phyloP scores from a whole-genome alignment of 495 filamentous ascomycete species.

The Rusavskia elegans region DNA sequence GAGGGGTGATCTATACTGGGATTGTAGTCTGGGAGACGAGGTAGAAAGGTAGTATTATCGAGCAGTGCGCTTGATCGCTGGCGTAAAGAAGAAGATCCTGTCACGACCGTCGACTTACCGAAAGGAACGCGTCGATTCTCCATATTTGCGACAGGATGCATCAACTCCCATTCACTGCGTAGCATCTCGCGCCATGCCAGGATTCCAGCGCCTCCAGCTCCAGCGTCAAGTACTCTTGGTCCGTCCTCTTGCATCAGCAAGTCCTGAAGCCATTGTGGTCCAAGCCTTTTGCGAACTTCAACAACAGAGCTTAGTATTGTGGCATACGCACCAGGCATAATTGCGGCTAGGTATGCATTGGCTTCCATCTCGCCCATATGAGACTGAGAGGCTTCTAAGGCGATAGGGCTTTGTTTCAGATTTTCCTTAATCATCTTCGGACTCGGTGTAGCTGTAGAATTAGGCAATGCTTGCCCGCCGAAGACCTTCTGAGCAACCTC shows the following conservation, averaged over 20 bases:
- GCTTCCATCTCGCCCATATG: constrained; percentile 73
- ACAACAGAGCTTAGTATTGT: constrained; percentile 55
- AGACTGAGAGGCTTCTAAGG: constrained; percentile 50
- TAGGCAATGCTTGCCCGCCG: constrained; percentile 58
- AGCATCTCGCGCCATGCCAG: constrained; percentile 75
- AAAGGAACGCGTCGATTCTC: constrained; percentile 26
- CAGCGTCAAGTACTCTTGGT: constrained; percentile 70
- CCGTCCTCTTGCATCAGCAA: constrained; percentile 53
- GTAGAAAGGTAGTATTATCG: constrained; percentile 81
- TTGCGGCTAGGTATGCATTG: constrained; percentile 63
- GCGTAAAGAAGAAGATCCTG: constrained; percentile 50
- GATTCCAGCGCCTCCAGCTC: constrained; percentile 68
- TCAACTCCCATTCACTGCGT: constrained; percentile 58
- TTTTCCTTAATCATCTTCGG: constrained; percentile 27
- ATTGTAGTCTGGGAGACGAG: constrained; percentile 82
- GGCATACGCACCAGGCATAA: constrained; percentile 72
- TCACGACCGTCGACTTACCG: constrained; percentile 45
- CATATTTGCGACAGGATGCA: constrained; percentile 32
- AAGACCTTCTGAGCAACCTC: constrained; percentile 52
- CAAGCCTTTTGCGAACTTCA: constrained; percentile 74
- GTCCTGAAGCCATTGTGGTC: constrained; percentile 57
- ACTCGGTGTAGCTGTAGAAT: constrained; percentile 41
- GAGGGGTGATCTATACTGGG: constrained; percentile 37
- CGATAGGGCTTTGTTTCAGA: constrained; percentile 49
- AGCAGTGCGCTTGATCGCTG: constrained; percentile 60